Percentiles rank a stretch among this genome's conserved stretches.
phyloP scores from a whole-genome alignment of 2,329 filamentous ascomycete species.

The Hymenoscyphus albidus region DNA sequence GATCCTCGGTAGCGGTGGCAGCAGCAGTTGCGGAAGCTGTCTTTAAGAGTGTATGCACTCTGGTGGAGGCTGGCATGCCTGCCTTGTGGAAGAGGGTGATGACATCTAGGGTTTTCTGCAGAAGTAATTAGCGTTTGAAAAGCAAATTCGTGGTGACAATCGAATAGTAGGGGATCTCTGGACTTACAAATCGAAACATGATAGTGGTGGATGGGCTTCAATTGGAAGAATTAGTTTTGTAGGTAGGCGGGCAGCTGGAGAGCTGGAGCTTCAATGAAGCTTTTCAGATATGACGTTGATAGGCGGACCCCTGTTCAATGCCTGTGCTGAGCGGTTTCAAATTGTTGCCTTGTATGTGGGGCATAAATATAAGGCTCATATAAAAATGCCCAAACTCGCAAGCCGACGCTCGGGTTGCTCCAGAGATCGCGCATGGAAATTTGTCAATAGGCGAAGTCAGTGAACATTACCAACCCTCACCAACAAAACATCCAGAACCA shows the following conservation, averaged over 20 bases:
- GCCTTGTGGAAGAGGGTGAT: constrained; percentile 95
- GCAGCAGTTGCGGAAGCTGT: constrained; percentile 68
- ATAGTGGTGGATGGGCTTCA: constrained; percentile 16
- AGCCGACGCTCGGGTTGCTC: constrained; percentile 2
- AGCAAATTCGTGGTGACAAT: neutral
- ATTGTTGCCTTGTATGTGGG: neutral
- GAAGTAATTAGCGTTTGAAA: constrained; percentile 9
- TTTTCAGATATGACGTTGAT: neutral
- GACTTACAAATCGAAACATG: constrained; percentile 37
- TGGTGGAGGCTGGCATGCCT: constrained; percentile 65
- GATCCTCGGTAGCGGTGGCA: constrained; percentile 67
- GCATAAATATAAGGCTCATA: no score
- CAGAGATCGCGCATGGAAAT: constrained; percentile 10
- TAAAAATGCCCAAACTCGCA: no score
- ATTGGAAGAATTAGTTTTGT: neutral
- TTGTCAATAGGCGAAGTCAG: neutral
- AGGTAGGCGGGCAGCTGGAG: neutral
- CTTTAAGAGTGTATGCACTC: constrained; percentile 74
- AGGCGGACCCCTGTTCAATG: neutral
- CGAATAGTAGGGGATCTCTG: neutral
- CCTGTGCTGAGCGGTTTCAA: neutral
- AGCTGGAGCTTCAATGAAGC: neutral
- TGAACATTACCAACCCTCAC: constrained; percentile 3
- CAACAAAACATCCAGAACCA: constrained; percentile 11
- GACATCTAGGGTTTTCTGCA: constrained; percentile 82